A percentile compares a stretch with the other conserved stretches of the same genome.
phyloP scores from a whole-genome alignment of 345 rosid genomes.

The Ailanthus altissimus region DNA sequence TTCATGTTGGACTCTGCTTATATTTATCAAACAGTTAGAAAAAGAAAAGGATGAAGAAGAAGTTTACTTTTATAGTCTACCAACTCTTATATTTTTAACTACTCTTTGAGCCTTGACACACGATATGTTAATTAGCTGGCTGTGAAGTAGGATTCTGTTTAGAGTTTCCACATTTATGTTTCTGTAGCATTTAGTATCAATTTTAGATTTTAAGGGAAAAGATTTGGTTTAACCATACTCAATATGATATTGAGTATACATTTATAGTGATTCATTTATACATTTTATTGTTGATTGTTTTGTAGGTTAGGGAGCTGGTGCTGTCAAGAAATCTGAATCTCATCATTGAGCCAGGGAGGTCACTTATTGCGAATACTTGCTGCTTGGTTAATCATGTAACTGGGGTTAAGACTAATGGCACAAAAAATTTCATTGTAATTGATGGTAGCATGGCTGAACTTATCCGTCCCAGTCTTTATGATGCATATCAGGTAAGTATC shows the following conservation, averaged over 20 bases:
- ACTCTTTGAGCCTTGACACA: not conserved
- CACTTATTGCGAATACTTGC: slow-evolving; percentile 93
- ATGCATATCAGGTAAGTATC: slow-evolving; percentile 83
- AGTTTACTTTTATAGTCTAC: not conserved
- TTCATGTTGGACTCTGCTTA: not conserved
- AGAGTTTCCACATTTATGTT: not conserved
- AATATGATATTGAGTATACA: not conserved
- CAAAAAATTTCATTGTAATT: slow-evolving; percentile 85
- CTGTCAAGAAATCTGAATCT: slow-evolving; percentile 74
- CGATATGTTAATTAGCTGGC: not conserved
- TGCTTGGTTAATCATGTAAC: slow-evolving; percentile 89
- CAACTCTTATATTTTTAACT: not conserved
- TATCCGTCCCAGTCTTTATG: slow-evolving; percentile 97
- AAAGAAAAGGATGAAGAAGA: not conserved
- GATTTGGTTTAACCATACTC: not conserved
- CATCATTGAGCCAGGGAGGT: slow-evolving; percentile 97
- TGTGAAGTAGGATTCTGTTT: not conserved
- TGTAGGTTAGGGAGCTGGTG: slow-evolving; percentile 86
- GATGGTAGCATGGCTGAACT: slow-evolving; percentile 99
- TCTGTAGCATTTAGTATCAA: not conserved
- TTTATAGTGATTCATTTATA: not conserved
- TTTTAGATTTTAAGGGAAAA: slow-evolving; percentile 4
- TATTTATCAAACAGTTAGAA: not conserved
- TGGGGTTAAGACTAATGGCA: slow-evolving; percentile 95
- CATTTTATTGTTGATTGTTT: slow-evolving; percentile 6